Base-by-base conservation (phyloP, 768 basidiomycete species). In the Neoboletus magnificus region DNA sequence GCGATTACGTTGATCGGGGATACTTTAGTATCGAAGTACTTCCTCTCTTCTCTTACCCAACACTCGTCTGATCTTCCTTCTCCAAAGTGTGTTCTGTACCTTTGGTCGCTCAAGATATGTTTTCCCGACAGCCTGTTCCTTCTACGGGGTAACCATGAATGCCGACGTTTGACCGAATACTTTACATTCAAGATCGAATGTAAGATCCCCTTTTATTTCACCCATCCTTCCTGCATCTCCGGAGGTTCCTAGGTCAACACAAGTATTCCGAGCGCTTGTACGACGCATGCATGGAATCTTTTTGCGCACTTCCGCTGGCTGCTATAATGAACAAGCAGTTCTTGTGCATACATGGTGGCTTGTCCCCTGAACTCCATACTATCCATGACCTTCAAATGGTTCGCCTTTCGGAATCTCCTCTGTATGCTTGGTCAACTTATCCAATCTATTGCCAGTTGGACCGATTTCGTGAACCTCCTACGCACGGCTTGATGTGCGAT, bases 261-360 rank as follows among this genome's bases (percentile, higher is more conserved):
- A 88, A 89, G 71, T 89, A 89, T 68, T 86, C 85, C 8, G 86
- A 86, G 60, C 77, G 76, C n/a, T 74, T 89, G 54, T 89, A 88
- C 65, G 83, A 89, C 50, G 86, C 84, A 10, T 85, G 83, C 76
- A 85, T 87, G 81, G 80, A 85, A 40, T 81, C 82, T 1, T 89
- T 89, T 76, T 88, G 86, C 64, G 78, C 82, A 6, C 77, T 89
- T 4, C 86, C 86, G 1, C 74, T 89, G 5, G 87, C 86, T 2
- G 87, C 86, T 27, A 77, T 89, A 65, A 88, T 89, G 87, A 88
- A 88, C 75, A 87, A 87, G 66, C 86, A 89, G 65, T 89, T 89
- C 72, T 73, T 89, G 57, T 89, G 86, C 67, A 86, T 88, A 49
- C 86, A 89, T 49, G 86, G 86, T 33, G 86, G 86, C 18, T 71